A percentile compares a stretch with the other conserved stretches of the same genome.
phyloP scores from a whole-genome alignment of 2,329 filamentous ascomycete species.

The Fusarium devonianum region DNA sequence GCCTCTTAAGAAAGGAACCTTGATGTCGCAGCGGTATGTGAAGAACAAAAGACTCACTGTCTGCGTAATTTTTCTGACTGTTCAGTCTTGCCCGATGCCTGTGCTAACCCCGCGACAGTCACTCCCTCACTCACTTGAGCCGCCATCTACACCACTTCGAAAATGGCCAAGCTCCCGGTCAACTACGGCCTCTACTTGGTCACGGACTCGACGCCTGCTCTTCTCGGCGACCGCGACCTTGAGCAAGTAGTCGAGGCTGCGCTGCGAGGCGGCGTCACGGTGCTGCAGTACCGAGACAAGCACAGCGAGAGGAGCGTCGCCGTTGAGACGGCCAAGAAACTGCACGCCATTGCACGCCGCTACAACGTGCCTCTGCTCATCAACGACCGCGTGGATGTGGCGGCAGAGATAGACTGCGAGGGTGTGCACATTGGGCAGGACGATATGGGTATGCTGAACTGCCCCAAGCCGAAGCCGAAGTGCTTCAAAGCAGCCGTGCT shows the following conservation, averaged over 20 bases:
- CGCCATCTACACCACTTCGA: background rate
- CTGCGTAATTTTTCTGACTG: too few species aligned
- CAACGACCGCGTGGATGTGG: constrained; percentile 92
- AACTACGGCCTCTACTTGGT: constrained; percentile 90
- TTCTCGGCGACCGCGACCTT: constrained; percentile 76
- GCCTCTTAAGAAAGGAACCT: background rate
- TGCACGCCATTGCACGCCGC: constrained; percentile 74
- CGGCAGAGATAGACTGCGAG: constrained; percentile 83
- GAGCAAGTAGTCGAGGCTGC: constrained; percentile 77
- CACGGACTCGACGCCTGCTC: constrained; percentile 87
- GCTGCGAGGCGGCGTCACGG: constrained; percentile 78
- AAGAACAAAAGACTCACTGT: too few species aligned
- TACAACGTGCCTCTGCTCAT: constrained; percentile 82
- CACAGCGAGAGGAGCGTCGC: constrained; percentile 75
- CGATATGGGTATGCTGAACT: constrained; percentile 74
- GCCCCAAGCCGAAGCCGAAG: background rate
- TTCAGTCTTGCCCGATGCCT: background rate
- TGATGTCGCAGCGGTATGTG: too few species aligned
- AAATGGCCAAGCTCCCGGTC: constrained; percentile 47
- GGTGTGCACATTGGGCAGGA: constrained; percentile 96
- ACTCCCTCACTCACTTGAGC: background rate
- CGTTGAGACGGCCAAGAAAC: constrained; percentile 71
- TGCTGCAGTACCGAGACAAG: constrained; percentile 94
- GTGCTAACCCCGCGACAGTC: constrained; percentile 14
- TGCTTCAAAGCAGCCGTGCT: too few species aligned